A percentile compares a stretch with the other conserved stretches of the same genome.
Evolutionary conservation across 805 yeast species (phyloP).

Genomic region (Kazachstania martiniae): DNA sequence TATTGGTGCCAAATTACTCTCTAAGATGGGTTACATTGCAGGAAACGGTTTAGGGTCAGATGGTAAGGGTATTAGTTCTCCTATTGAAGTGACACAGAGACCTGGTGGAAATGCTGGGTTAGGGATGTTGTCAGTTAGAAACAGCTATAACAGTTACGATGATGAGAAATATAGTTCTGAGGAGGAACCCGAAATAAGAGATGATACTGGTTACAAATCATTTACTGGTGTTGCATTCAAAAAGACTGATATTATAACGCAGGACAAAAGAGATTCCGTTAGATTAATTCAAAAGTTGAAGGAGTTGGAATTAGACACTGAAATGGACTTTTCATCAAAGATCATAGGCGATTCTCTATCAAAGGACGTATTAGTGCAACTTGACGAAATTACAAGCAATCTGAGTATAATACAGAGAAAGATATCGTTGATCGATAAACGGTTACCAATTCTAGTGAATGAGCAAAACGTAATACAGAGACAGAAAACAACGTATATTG

Average conservation of each 20-base stretch:
- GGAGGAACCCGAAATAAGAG: no score
- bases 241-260: no score
- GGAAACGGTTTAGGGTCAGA: constrained; percentile 79
- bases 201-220: no score
- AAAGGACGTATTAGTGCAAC: no score
- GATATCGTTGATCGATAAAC: neutral
- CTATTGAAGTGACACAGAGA: constrained; percentile 59
- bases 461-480: neutral
- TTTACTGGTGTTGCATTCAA: no score
- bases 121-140: constrained; percentile 39
- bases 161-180: neutral
- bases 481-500: neutral
- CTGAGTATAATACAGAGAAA: no score
- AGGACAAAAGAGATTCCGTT: no score
- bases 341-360: no score
- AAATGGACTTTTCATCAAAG: no score
- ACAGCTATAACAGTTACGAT: neutral
- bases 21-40: constrained; percentile 75
- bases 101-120: constrained; percentile 58
- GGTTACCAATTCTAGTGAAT: neutral
- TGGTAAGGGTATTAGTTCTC: constrained; percentile 67
- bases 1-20: constrained; percentile 68
- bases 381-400: neutral
- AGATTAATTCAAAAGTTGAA: no score
- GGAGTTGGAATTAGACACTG: no score